Base-by-base conservation (phyloP, 306 rosid genomes). In the Vigna reflexopilosa region DNA sequence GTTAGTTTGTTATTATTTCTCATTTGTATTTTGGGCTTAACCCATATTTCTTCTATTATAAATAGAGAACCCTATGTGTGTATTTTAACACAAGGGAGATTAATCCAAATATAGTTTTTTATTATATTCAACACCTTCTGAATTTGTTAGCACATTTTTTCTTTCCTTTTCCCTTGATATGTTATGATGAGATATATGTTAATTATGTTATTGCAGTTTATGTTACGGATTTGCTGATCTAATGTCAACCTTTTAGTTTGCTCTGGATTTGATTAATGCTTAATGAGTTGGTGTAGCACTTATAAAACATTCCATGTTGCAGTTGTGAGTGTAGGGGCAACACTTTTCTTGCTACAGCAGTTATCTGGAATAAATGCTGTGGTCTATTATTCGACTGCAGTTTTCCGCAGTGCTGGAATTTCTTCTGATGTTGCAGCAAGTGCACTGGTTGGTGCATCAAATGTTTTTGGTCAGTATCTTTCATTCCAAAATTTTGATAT, bases 361-460 rank as follows among this genome's bases (percentile, higher is more conserved):
- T 79, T 94, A n/a, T 93, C 98, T 30, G 98, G 98, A 83, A 94
- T 94, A 78, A 94, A 94, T 61, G 96, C 98, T 3, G 98, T 92
- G 73, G 97, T 94, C 45, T 94, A 94, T 77, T 94, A 94, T 83
- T 94, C 98, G 38, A 94, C 97, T 76, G 79, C 98, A 48, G 96
- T 94, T 61, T 94, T 94, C 87, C 91, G 94, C 72, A 92, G 90
- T 75, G 98, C 97, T 66, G 98, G 98, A 78, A 87, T 94, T 68
- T 78, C 94, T 80, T 94, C 98, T 67, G 98, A 94, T 78, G 93
- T 94, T 76, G 98, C 97, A 72, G 98, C 98, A 62, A 94, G 98
- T 87, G 97, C 97, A 75, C 91, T 94, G 22, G 97, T 92, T 86
- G 98, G 97, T 77, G 91, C 94, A 67, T 89, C 98, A 70, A 94